Evolutionary conservation across 2,329 filamentous ascomycete genomes (phyloP).

Genomic region (Bretziella fagacearum): DNA sequence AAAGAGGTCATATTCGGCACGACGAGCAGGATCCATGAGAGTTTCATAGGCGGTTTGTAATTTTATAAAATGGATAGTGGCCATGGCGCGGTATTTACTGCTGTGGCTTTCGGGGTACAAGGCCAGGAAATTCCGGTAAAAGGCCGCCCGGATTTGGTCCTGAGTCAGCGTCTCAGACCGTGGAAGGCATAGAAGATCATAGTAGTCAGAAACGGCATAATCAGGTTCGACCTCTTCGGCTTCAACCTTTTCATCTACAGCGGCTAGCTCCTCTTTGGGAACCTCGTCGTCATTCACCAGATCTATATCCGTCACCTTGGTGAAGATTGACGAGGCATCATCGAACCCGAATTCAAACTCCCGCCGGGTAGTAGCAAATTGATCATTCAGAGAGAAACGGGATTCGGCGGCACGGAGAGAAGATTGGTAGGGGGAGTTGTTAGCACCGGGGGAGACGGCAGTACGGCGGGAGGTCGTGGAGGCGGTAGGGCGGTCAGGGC

Average conservation of each 20-base stretch:
- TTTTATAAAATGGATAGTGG: conserved; percentile 25
- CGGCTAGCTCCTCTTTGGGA: conserved; percentile 17
- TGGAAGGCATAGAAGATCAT: conserved; percentile 30
- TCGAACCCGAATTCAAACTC: conserved; percentile 33
- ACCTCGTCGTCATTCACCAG: neutral
- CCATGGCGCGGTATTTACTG: conserved; percentile 23
- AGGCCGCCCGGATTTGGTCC: conserved; percentile 27
- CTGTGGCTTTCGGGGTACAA: conserved; percentile 30
- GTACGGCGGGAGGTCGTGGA: conserved; percentile 12
- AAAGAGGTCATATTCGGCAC: conserved; percentile 26
- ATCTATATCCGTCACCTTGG: conserved; percentile 18
- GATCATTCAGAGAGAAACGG: conserved; percentile 30
- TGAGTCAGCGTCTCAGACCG: conserved; percentile 20
- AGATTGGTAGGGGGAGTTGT: conserved; percentile 15
- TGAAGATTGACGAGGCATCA: conserved; percentile 29
- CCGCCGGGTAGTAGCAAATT: conserved; percentile 30
- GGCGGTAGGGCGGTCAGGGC: conserved; percentile 14
- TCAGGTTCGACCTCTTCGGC: conserved; percentile 13
- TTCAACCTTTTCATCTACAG: conserved; percentile 13
- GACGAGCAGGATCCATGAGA: conserved; percentile 27
- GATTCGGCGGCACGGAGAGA: conserved; percentile 24
- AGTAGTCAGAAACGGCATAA: conserved; percentile 22
- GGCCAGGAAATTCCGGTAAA: conserved; percentile 28
- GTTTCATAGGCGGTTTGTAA: conserved; percentile 31
- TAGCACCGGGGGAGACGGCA: conserved; percentile 14